Percentiles rank a stretch among this genome's conserved stretches.
phyloP scores from a whole-genome alignment of 768 basidiomycete genomes.

The Brasilioporus rufonigricans region DNA sequence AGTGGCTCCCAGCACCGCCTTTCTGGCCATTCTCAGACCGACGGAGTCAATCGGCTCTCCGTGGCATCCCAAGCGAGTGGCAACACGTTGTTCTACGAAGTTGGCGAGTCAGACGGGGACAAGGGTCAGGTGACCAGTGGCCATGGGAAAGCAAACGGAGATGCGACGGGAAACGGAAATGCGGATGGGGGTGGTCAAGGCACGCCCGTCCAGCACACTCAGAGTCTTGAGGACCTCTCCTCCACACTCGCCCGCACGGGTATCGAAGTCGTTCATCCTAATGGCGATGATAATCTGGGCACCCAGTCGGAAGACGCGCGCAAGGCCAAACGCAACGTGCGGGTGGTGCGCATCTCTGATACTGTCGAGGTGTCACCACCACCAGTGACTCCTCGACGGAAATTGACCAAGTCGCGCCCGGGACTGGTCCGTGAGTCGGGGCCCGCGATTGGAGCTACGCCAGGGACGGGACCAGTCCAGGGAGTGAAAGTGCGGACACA shows the following conservation, averaged over 20 bases:
- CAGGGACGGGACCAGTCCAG: background rate
- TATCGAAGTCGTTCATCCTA: conserved; percentile 7
- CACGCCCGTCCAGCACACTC: conserved; percentile 10
- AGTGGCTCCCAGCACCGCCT: background rate
- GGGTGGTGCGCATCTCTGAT: conserved; percentile 26
- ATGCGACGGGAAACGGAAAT: background rate
- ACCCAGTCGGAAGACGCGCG: background rate
- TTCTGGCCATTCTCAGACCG: conserved; percentile 5
- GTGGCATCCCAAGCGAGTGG: conserved; percentile 24
- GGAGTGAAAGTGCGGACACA: background rate
- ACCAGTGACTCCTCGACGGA: conserved; percentile 15
- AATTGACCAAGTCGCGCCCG: conserved; percentile 23
- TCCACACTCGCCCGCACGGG: conserved; percentile 21
- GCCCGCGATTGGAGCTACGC: background rate
- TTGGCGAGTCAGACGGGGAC: conserved; percentile 8
- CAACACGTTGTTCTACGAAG: conserved; percentile 27
- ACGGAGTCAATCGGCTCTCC: conserved; percentile 21
- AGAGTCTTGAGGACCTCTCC: conserved; percentile 25
- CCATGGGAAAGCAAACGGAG: background rate
- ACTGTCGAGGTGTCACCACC: conserved; percentile 19
- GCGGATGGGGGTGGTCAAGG: background rate
- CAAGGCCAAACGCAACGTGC: conserved; percentile 20
- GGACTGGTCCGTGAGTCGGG: background rate
- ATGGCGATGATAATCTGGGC: background rate
- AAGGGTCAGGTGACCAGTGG: background rate